Base-by-base conservation (phyloP, 495 filamentous ascomycete species). In the Daldinia bambusicola region DNA sequence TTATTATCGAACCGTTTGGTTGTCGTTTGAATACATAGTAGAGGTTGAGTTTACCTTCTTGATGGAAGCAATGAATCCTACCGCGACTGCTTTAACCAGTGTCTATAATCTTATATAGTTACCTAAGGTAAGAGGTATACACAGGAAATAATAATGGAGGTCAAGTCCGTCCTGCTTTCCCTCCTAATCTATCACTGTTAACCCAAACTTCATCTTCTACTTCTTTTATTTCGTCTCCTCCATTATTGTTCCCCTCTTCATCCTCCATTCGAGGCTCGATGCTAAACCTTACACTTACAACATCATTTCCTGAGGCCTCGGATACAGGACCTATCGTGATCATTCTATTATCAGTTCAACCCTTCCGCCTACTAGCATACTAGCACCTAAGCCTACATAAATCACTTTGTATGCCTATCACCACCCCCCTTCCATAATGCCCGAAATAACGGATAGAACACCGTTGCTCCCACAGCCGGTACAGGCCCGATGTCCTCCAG, bases 381-480 rank as follows among this genome's bases (percentile, higher is more conserved):
- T 50, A 43, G 52, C 30, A 59, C n/a, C 50, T 48, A 18, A 48
- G 48, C 43, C 30, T 57, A 16, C 40, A 4, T 40, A 67, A 37
- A 52, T 38, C 66, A 10, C 16, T 38, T 14, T 50, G 61, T 40
- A 18, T 6, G 22, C 31, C 9, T 38, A 62, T 26, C 26, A 26
- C 26, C 26, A 3, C 26, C 26, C 52, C 26, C 26, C 52, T 18
- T 31, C 48, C 58, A 22, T 26, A 55, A 77, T 72, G 73, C 55
- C 74, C 13, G 43, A 67, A 7, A 69, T 74, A 55, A 72, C 77
- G 18, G 77, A 80, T 37, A 78, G 78, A 48, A 80, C 77, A 30
- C 77, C 81, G 55, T 79, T 84, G 14, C 75, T 84, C 20, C 80
- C 78, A 9, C 77, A 74, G 48, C 70, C 76, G 30, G 70, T 65